Conservation (phyloP, 176 grass and related monocot genomes). For the Eragrostis nindensis region DNA sequence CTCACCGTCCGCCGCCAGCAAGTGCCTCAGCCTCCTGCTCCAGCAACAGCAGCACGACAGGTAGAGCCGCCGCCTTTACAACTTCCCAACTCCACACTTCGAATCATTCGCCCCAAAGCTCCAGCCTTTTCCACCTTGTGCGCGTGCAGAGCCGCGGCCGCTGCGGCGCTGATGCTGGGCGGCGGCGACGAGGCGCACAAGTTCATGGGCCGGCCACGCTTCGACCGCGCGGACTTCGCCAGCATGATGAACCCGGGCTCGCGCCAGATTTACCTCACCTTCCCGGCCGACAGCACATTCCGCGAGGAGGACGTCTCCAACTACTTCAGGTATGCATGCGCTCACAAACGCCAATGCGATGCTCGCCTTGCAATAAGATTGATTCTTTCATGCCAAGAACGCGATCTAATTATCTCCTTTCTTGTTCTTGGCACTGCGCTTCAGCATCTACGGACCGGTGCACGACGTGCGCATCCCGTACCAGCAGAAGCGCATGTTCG, state of each 20-base stretch:
- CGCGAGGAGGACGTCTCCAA: constrained; percentile 83
- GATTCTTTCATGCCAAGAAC: background rate
- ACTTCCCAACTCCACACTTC: background rate
- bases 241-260: constrained; percentile 70
- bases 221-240: constrained; percentile 67
- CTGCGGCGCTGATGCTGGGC: constrained; percentile 66
- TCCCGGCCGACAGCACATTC: constrained; percentile 85
- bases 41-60: constrained; percentile 76
- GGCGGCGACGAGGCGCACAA: constrained; percentile 63
- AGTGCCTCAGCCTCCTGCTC: constrained; percentile 76
- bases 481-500: constrained; percentile 98
- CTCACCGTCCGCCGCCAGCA: constrained; percentile 71
- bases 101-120: constrained; percentile 9
- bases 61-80: constrained; percentile 41
- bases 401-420: background rate
- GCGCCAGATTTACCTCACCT: constrained; percentile 85
- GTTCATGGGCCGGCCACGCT: constrained; percentile 64
- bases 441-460: constrained; percentile 86
- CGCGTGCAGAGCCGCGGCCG: constrained; percentile 57
- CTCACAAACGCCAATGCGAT: background rate
- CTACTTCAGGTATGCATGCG: constrained; percentile 70
- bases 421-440: constrained; percentile 15
- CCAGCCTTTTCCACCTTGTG: constrained; percentile 11
- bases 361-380: background rate
- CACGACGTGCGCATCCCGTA: constrained; percentile 96